phyloP scores from a whole-genome alignment of 805 yeast genomes.

The Candida arabinofermentans region DNA sequence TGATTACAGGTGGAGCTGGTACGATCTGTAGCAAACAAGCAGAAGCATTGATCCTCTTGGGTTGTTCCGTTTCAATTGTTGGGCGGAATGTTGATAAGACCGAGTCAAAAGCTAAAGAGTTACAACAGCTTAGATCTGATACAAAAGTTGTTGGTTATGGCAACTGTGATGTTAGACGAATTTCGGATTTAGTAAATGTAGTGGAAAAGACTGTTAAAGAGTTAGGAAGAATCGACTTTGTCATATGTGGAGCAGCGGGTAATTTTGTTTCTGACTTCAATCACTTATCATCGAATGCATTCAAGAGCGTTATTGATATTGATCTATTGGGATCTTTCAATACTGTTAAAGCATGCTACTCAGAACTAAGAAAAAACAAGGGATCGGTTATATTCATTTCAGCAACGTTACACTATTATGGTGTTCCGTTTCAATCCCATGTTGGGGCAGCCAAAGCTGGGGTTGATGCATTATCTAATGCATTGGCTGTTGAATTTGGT shows the following conservation, averaged over 20 bases:
- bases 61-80: slow-evolving; percentile 82
- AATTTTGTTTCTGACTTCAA: slow-evolving; percentile 81
- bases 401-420: slow-evolving; percentile 87
- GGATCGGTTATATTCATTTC: slow-evolving; percentile 78
- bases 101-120: slow-evolving; percentile 60
- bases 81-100: slow-evolving; percentile 76
- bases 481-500: slow-evolving; percentile 87
- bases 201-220: slow-evolving; percentile 59
- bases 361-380: slow-evolving; percentile 56
- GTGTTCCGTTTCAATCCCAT: slow-evolving; percentile 84
- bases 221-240: slow-evolving; percentile 79
- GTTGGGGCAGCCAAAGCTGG: slow-evolving; percentile 97
- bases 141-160: slow-evolving; percentile 69
- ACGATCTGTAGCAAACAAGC: slow-evolving; percentile 90
- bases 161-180: slow-evolving; percentile 73
- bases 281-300: slow-evolving; percentile 78
- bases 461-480: slow-evolving; percentile 79
- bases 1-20: slow-evolving; percentile 96
- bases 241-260: slow-evolving; percentile 96
- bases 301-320: slow-evolving; percentile 80
- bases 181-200: slow-evolving; percentile 55
- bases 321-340: slow-evolving; percentile 88
- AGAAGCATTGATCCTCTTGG: slow-evolving; percentile 77
- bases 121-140: slow-evolving; percentile 52
- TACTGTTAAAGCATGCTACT: slow-evolving; percentile 78